These are phyloP conservation scores for Candida koratica DNA, from an alignment of 805 yeast genomes.

Conservation along the genomic window DNA sequence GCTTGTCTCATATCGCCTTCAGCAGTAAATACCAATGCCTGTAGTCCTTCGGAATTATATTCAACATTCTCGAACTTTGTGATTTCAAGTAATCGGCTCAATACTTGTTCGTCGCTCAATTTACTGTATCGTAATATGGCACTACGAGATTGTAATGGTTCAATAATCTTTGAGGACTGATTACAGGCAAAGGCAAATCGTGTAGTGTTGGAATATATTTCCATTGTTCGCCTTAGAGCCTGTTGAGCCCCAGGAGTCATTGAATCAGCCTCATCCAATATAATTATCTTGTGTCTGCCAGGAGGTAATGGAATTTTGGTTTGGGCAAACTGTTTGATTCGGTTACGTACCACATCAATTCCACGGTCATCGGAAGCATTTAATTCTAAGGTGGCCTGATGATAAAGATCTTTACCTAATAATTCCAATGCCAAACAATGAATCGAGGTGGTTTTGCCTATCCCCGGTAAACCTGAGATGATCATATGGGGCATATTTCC, in stretches of 20 bases:
- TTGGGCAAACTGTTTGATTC: conserved; percentile 94
- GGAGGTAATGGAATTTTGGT: conserved; percentile 83
- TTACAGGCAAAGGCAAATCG: conserved; percentile 99
- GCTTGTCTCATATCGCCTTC: conserved; percentile 99
- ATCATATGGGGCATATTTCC: conserved; percentile 98
- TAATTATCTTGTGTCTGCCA: conserved; percentile 89
- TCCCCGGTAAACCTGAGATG: conserved; percentile 94
- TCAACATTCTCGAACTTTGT: conserved; percentile 66
- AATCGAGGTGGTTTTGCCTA: conserved; percentile 93
- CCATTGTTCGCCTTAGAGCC: conserved; percentile 76
- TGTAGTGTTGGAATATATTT: conserved; percentile 79
- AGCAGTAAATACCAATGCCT: conserved; percentile 89
- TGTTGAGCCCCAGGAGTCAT: conserved; percentile 98
- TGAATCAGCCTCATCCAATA: conserved; percentile 92
- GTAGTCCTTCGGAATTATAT: conserved; percentile 83
- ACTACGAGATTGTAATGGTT: conserved; percentile 94
- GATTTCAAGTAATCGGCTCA: conserved; percentile 69
- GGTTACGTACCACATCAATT: conserved; percentile 90
- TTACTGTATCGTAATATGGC: conserved; percentile 85
- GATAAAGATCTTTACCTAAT: conserved; percentile 61
- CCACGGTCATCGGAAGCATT: conserved; percentile 98
- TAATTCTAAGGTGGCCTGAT: conserved; percentile 84
- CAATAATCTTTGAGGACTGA: conserved; percentile 89
- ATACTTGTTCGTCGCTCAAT: conserved; percentile 79
- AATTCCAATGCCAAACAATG: conserved; percentile 85